Conservation (phyloP, 805 yeast genomes). For the Cyberlindnera xylosilytica region DNA sequence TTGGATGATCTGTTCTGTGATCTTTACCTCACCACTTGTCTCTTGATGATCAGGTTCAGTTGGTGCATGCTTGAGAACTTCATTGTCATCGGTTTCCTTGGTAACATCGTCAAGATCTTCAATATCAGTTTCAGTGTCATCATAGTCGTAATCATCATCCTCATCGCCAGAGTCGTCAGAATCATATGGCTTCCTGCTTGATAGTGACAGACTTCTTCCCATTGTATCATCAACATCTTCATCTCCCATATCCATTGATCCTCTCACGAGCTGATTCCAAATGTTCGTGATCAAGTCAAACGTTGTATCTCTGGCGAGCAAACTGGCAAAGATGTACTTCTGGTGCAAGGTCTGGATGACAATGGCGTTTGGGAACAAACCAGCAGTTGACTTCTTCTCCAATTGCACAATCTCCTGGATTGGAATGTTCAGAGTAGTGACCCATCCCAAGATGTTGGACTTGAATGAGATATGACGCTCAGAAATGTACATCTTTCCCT, state of each 20-base stretch:
- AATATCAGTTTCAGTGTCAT: constrained; percentile 8
- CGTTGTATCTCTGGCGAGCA: constrained; percentile 66
- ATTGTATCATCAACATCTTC: constrained; percentile 12
- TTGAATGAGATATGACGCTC: constrained; percentile 79
- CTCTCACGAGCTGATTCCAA: constrained; percentile 50
- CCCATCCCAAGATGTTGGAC: constrained; percentile 87
- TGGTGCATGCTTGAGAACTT: constrained; percentile 40
- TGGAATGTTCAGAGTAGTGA: constrained; percentile 74
- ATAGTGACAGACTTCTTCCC: constrained; percentile 6
- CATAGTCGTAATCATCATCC: constrained; percentile 13
- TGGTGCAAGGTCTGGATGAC: constrained; percentile 34
- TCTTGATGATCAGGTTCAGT: constrained; percentile 43
- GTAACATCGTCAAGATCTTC: constrained; percentile 9
- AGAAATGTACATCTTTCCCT: constrained; percentile 82
- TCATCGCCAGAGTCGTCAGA: constrained; percentile 9
- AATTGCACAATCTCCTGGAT: constrained; percentile 68
- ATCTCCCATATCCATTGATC: constrained; percentile 18
- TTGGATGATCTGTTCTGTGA: constrained; percentile 48
- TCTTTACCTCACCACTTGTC: constrained; percentile 48
- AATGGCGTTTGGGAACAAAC: constrained; percentile 88
- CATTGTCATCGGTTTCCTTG: constrained; percentile 2
- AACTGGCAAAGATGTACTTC: constrained; percentile 82
- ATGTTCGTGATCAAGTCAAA: constrained; percentile 51
- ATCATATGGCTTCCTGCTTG: constrained; percentile 21
- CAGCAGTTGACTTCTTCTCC: constrained; percentile 83